Evolutionary conservation across 2,329 filamentous ascomycete genomes (phyloP).

Genomic region (Penicillium frequentans): DNA sequence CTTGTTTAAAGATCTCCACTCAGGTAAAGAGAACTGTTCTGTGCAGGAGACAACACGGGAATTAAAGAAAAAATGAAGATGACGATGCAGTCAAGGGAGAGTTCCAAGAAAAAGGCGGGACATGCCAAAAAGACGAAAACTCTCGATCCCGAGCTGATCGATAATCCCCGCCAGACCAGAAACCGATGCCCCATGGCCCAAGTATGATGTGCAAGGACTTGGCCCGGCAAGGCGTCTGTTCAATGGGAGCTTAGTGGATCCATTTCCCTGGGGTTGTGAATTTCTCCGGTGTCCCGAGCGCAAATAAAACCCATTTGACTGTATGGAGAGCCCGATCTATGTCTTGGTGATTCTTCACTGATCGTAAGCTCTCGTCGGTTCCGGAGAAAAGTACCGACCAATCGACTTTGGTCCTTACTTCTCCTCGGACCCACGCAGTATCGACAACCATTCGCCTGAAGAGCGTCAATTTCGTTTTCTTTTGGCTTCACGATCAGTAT

Average conservation of each 20-base stretch:
- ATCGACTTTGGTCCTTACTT: conserved; percentile 3
- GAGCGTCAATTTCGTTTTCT: neutral
- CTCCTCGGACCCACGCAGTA: neutral
- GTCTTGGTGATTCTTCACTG: neutral
- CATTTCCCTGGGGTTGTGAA: neutral
- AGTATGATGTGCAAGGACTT: neutral
- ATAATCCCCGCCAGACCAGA: neutral
- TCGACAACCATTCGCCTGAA: neutral
- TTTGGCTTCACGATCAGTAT: neutral
- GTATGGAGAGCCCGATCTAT: neutral
- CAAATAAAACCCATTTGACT: neutral
- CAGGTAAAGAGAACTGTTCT: neutral
- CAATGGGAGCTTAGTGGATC: neutral
- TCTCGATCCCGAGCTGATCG: neutral
- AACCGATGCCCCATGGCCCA: neutral
- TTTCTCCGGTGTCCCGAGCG: neutral
- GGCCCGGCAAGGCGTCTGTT: neutral
- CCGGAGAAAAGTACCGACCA: conserved; percentile 16
- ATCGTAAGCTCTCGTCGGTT: neutral
- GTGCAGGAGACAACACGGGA: neutral
- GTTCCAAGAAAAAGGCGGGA: neutral
- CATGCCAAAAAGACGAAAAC: neutral
- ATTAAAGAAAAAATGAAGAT: neutral
- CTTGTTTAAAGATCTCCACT: neutral
- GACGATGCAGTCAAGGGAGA: neutral